These are phyloP conservation scores for maize (Zea mays) DNA, from an alignment of 176 grass and related monocot species.

Conservation along the genomic window DNA sequence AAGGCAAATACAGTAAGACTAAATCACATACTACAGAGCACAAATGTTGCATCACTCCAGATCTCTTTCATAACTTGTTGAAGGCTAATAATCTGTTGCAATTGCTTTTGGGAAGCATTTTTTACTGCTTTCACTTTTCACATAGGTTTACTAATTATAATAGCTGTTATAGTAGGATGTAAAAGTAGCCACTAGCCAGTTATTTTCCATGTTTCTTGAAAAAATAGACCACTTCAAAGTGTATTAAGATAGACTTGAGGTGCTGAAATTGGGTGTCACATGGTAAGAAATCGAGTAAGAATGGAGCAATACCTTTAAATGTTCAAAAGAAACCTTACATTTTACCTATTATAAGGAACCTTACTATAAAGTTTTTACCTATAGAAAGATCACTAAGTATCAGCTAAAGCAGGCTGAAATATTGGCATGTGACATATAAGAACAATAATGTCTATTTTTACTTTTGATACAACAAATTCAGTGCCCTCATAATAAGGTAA, in stretches of 20 bases:
- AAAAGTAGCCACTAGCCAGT: background rate
- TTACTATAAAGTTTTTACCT: background rate
- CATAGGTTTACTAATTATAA: background rate
- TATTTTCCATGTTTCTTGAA: background rate
- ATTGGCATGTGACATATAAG: constrained; percentile 2
- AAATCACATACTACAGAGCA: background rate
- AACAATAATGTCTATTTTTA: constrained; percentile 14
- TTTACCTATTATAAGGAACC: background rate
- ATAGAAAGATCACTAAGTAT: background rate
- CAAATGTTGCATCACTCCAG: background rate
- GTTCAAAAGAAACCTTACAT: background rate
- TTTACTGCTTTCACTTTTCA: background rate
- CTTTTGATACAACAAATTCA: constrained; percentile 15
- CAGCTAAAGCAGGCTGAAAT: constrained; percentile 9
- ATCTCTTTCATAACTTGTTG: background rate
- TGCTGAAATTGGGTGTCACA: constrained; percentile 6
- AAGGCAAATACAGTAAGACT: constrained; percentile 1
- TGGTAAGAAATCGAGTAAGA: constrained; percentile 23
- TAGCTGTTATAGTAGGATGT: background rate
- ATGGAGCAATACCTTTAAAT: constrained; percentile 8
- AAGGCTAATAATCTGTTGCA: background rate
- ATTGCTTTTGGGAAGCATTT: background rate
- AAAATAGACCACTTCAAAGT: background rate
- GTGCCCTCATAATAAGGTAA: constrained; percentile 12
- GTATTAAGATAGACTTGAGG: constrained; percentile 1